Evolutionary conservation across 2,329 filamentous ascomycete genomes (phyloP).

Genomic region (Nothomitra cinnamomea): DNA sequence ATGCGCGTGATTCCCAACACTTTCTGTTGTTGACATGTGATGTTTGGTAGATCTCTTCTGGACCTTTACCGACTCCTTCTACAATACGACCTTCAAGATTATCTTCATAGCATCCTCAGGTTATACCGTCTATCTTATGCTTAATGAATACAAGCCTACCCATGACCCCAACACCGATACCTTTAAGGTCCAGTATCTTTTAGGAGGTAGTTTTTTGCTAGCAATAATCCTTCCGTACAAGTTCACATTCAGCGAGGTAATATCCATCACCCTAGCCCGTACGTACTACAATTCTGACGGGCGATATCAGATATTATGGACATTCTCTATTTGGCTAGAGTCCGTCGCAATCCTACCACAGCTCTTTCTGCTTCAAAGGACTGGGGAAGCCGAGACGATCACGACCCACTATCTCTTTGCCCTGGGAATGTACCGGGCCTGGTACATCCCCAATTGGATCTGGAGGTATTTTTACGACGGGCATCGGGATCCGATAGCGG

Average conservation of each 20-base stretch:
- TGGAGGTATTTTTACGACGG: constrained; percentile 71
- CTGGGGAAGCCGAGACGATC: constrained; percentile 97
- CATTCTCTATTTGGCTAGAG: constrained; percentile 97
- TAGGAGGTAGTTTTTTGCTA: constrained; percentile 62
- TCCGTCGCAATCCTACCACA: constrained; percentile 92
- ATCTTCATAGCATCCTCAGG: constrained; percentile 79
- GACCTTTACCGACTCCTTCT: constrained; percentile 62
- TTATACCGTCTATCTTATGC: constrained; percentile 97
- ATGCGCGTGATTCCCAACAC: neutral
- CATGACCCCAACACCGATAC: constrained; percentile 95
- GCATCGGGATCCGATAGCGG: constrained; percentile 73
- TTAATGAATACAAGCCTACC: constrained; percentile 90
- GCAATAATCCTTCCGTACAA: constrained; percentile 72
- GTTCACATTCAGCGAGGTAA: constrained; percentile 55
- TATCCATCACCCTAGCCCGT: constrained; percentile 2
- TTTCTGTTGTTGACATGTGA: no score
- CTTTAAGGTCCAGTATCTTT: constrained; percentile 88
- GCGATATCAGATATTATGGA: constrained; percentile 68
- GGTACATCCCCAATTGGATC: constrained; percentile 99
- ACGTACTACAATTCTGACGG: neutral
- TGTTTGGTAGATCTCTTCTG: constrained; percentile 58
- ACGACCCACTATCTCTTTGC: constrained; percentile 97
- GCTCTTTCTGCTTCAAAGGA: constrained; percentile 94
- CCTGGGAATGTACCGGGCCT: constrained; percentile 71
- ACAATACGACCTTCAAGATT: constrained; percentile 93